Base-by-base conservation (phyloP, 129 eudicot species). In the Lactuca sativa region DNA sequence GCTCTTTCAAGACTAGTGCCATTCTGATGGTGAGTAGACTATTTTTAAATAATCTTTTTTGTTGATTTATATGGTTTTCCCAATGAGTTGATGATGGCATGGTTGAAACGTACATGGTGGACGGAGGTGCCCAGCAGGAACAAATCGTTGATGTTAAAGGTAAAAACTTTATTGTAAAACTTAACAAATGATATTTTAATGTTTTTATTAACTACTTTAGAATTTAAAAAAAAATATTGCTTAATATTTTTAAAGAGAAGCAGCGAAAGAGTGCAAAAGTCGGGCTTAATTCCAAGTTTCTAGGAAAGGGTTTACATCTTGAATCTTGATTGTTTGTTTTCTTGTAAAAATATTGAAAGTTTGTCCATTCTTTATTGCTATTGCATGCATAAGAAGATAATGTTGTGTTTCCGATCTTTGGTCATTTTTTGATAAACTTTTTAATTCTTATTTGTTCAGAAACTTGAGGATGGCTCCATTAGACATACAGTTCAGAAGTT, bases 1-100 rank as follows among this genome's bases (percentile, higher is more conserved):
- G 96, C 33, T 92, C 98, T 65, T 92, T 92, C 71, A 92, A 92
- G 85, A 89, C 95, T 31, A 96, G 98, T 61, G 96, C 96, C 68
- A 92, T 86, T 76, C 86, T 89, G 51, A 81, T 89, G 95, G 98
- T 92, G 82, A 73, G 87, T n/a, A 13, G 30, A 49, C 33, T 17
- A 12, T 32, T 77, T 53, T 65, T 31, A 11, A 41, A 11, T 18
- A 14, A 14, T 52, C 12, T 41, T 25, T 58, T 56, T 21, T 37
- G 9, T n/a, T n/a, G n/a, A n/a, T n/a, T n/a, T n/a, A n/a, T 59
- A 33, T 30, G 30, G 9, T 32, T 11, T 40, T 30, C 2, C 5
- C 31, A 31, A 4, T 34, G 33, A 18, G 36, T 58, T n/a, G n/a
- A n/a, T n/a, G 70, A 54, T 61, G 54, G 21, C 62, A 36, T 56